phyloP scores from a whole-genome alignment of 2,329 filamentous ascomycete genomes.

The Colletotrichum tamarilloi region DNA sequence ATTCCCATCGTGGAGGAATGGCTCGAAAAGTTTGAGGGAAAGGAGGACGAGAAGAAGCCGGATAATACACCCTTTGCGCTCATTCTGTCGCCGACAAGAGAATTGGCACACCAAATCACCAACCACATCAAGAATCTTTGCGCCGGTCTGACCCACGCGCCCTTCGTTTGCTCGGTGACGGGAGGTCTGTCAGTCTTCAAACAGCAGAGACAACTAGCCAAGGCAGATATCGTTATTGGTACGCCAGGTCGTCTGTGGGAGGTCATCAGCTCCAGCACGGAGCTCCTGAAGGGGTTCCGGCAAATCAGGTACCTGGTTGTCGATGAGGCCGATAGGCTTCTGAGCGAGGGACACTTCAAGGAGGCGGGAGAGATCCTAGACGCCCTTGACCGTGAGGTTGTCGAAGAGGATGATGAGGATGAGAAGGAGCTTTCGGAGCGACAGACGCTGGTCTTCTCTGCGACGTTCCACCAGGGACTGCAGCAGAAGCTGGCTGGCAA shows the following conservation, averaged over 20 bases:
- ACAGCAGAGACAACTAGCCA: slow-evolving; percentile 84
- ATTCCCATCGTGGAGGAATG: slow-evolving; percentile 92
- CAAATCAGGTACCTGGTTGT: slow-evolving; percentile 85
- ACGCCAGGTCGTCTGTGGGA: slow-evolving; percentile 97
- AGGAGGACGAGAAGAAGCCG: slow-evolving; percentile 42
- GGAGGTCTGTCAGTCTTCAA: slow-evolving; percentile 95
- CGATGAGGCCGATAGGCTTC: slow-evolving; percentile 91
- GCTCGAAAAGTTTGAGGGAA: slow-evolving; percentile 58
- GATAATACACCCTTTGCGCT: slow-evolving; percentile 73
- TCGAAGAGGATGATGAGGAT: slow-evolving; percentile 65
- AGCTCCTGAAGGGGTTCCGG: slow-evolving; percentile 77
- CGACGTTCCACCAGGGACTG: slow-evolving; percentile 91
- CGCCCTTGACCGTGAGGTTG: slow-evolving; percentile 79
- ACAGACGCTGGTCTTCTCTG: slow-evolving; percentile 96
- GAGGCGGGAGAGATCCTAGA: slow-evolving; percentile 90
- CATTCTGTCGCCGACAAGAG: slow-evolving; percentile 90
- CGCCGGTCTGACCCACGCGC: slow-evolving; percentile 66
- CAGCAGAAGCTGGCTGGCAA: slow-evolving; percentile 92
- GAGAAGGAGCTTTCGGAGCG: slow-evolving; percentile 61
- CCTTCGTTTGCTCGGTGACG: slow-evolving; percentile 87
- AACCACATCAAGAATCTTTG: slow-evolving; percentile 85
- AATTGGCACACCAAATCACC: slow-evolving; percentile 91
- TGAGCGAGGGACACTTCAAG: slow-evolving; percentile 95
- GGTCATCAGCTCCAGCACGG: slow-evolving; percentile 80
- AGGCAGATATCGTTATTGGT: slow-evolving; percentile 91